Evolutionary conservation across 106 monocot genomes (phyloP).

Genomic region (Chionographis japonica): DNA sequence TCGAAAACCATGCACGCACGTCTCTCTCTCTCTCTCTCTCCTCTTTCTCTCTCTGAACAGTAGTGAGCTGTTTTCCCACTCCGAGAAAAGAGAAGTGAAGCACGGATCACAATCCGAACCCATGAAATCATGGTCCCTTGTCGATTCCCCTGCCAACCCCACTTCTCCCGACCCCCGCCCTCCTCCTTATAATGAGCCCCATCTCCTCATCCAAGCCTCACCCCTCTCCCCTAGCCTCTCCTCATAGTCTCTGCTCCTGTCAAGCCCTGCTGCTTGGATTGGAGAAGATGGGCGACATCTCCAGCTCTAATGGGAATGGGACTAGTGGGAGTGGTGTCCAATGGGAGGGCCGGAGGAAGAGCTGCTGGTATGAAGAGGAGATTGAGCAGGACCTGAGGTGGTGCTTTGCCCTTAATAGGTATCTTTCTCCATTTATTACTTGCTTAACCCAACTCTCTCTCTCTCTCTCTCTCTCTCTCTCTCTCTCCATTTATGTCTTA

Average conservation of each 20-base stretch:
- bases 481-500: no score
- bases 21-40: no score
- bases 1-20: no score
- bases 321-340: slow-evolving; percentile 1
- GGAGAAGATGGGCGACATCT: slow-evolving; percentile 19
- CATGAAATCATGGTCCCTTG: background rate
- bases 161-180: background rate
- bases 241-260: no score
- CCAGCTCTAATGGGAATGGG: slow-evolving; percentile 10
- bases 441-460: no score
- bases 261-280: background rate
- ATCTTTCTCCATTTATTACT: background rate
- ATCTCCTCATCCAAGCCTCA: background rate
- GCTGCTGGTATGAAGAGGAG: slow-evolving; percentile 56
- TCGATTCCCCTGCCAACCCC: slow-evolving; percentile 6
- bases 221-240: no score
- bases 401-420: slow-evolving; percentile 60
- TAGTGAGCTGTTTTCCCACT: no score
- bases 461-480: no score
- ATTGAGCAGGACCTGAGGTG: slow-evolving; percentile 44
- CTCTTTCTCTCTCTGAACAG: no score
- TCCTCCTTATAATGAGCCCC: background rate
- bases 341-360: slow-evolving; percentile 27
- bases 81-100: no score
- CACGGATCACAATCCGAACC: background rate